Percentiles rank a stretch among this genome's conserved stretches.
Evolutionary conservation across 2,329 filamentous ascomycete species (phyloP).

Genomic region (Ampelomyces quisqualis): DNA sequence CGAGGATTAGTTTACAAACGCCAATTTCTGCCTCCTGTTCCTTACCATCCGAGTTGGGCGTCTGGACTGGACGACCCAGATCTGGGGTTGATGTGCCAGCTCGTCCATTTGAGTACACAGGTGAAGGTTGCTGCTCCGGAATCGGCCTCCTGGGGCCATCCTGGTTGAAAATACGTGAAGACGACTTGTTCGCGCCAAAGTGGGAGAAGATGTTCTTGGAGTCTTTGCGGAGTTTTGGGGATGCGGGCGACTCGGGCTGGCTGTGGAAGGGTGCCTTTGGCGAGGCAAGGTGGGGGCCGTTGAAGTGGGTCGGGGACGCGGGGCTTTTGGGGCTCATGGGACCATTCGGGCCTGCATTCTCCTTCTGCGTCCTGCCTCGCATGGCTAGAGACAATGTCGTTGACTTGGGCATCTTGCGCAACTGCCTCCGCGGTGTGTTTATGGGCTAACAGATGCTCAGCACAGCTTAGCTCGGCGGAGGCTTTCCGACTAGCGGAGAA

Average conservation of each 20-base stretch:
- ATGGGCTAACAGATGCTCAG: conserved; percentile 31
- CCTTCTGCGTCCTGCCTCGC: conserved; percentile 35
- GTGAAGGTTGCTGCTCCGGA: conserved; percentile 37
- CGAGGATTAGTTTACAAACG: no score
- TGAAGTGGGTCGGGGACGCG: conserved; percentile 29
- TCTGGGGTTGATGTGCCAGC: conserved; percentile 53
- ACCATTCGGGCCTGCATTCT: conserved; percentile 17
- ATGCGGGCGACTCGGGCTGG: conserved; percentile 37
- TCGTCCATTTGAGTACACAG: conserved; percentile 46
- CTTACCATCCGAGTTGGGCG: conserved; percentile 42
- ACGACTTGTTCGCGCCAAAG: conserved; percentile 51
- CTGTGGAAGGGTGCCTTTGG: conserved; percentile 35
- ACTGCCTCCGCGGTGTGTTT: conserved; percentile 27
- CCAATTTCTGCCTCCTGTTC: not conserved
- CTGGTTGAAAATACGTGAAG: conserved; percentile 44
- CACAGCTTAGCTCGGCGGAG: conserved; percentile 7
- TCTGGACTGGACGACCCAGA: conserved; percentile 43
- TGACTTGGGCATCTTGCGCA: conserved; percentile 44
- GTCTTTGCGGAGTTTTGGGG: conserved; percentile 42
- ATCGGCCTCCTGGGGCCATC: conserved; percentile 39
- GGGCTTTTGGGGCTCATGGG: conserved; percentile 41
- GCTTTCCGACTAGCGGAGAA: conserved; percentile 12
- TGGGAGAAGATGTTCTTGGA: conserved; percentile 51
- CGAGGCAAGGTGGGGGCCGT: conserved; percentile 29
- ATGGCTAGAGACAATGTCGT: conserved; percentile 42